Base-by-base conservation (phyloP, 352 stramenopile genomes). In the Pythium sukuiense region DNA sequence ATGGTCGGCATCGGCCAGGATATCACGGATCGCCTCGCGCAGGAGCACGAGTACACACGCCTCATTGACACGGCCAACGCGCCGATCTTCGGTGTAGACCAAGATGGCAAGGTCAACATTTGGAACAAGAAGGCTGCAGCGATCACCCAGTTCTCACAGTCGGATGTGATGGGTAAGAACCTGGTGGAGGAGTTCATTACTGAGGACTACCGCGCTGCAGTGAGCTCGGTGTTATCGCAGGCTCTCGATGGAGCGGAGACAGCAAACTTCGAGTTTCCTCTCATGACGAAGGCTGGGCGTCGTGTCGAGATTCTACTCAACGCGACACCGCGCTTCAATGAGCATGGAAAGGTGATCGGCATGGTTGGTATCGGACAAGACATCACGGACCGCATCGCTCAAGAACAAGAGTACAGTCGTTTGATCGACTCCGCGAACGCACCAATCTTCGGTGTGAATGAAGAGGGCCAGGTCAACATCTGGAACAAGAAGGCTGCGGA, bases 341-440 rank as follows among this genome's bases (percentile, higher is more conserved):
- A 75, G 35, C 66, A 88, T 59, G 76, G 78, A 14, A 76, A 69
- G 14, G 81, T 92, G 29, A 81, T 94, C 69, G 88, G 88, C 27
- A 83, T 92, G 57, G 80, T 92, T 1, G 81, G 83, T 35, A 92
- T 94, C 55, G 77, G 71, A 12, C 76, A 85, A 67, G 85, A 91
- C 54, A 87, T 88, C 33, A 82, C 81, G 9, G 76, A 83, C 63
- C 74, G 75, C 16, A 81, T 84, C 59, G 76, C 74, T 4, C 76
- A 84, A 60, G 78, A 86, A 49, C 73, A 85, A 55, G 79, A 86
- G 52, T 88, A 48, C 39, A 48, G 39, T 24, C 39, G 39, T 48
- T 12, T 48, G 14, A 48, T 48, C 14, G 39, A 48, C 39, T 48
- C 39, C 3, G 39, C 39, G 2, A 48, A 48, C 39, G 39, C 39